Base-by-base conservation (phyloP, 129 eudicot genomes). In the Lactuca saligna region DNA sequence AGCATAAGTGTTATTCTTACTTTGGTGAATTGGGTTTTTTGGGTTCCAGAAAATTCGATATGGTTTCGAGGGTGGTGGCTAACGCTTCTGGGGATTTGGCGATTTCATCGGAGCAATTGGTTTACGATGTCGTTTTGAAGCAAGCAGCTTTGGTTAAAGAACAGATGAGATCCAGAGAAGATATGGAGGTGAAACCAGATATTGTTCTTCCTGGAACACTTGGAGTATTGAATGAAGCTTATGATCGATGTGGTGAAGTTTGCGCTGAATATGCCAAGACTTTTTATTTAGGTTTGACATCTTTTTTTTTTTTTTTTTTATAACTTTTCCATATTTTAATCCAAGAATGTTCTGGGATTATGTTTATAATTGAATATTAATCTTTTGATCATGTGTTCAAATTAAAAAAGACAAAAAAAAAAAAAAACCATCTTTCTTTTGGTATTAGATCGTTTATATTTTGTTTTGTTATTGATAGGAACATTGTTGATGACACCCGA, bases 241-340 rank as follows among this genome's bases (percentile, higher is more conserved):
- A 93, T 85, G 90, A 93, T 77, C 78, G 99, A 57, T 93, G 99
- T 78, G 85, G 97, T n/a, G 95, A 93, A 87, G 97, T 93, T 48
- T 93, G 99, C 82, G 97, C 99, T 4, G 99, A 93, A 55, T 93
- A 93, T 82, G 99, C 99, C 14, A 93, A 93, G 83, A 93, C 99
- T 0, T 93, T 93, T 85, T 93, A 89, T 84, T 70, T 93, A 54
- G 99, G 99, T 93, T 77, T 39, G 74, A 51, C 33, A 79, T 84
- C 54, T 31, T 66, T n/a, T n/a, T n/a, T n/a, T n/a, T n/a, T n/a
- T n/a, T n/a, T n/a, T n/a, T n/a, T n/a, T n/a, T n/a, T n/a, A n/a
- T n/a, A n/a, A n/a, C n/a, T n/a, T n/a, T n/a, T 61, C 7, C 5
- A 37, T 50, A 61, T 61, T 54, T 66, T 66, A 46, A 57, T 75